Conservation (phyloP, 371 early-diverging fungal genomes). For the Caulochytrium protostelioides region DNA sequence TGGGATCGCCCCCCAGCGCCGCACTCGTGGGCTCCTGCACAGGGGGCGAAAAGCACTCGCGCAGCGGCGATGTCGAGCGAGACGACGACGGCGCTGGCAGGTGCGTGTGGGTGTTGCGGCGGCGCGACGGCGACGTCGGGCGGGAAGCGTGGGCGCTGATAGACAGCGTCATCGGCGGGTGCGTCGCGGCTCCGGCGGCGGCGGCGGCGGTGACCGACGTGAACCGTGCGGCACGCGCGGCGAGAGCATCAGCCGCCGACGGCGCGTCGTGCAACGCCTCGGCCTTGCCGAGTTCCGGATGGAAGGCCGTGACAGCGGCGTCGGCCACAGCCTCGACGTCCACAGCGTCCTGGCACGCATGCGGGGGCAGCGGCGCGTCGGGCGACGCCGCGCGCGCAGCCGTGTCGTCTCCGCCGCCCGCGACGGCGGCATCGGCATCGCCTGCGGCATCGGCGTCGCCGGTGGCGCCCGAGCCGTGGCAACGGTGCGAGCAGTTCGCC, state of each 20-base stretch:
- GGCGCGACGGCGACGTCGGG: neutral
- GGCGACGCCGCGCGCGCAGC: neutral
- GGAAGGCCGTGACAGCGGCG: neutral
- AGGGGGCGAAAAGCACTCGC: too few species aligned
- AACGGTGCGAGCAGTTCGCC: neutral
- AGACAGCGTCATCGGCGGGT: conserved; percentile 1
- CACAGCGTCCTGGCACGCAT: neutral
- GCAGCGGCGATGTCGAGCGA: too few species aligned
- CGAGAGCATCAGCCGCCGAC: neutral
- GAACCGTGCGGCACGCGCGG: neutral
- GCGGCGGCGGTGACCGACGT: neutral
- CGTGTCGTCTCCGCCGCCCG: neutral
- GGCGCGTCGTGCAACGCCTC: neutral
- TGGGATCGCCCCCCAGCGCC: too few species aligned
- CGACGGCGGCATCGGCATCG: neutral
- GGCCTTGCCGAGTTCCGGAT: neutral
- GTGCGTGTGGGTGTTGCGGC: neutral
- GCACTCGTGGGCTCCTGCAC: too few species aligned
- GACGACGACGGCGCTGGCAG: neutral
- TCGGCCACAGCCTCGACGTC: neutral
- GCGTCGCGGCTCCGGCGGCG: neutral
- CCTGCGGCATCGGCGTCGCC: neutral
- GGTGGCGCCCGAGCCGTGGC: neutral
- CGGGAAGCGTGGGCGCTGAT: neutral
- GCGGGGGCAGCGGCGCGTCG: neutral